These are phyloP conservation scores for Erucastrum elatum DNA, from an alignment of 345 rosid species.

Conservation along the genomic window DNA sequence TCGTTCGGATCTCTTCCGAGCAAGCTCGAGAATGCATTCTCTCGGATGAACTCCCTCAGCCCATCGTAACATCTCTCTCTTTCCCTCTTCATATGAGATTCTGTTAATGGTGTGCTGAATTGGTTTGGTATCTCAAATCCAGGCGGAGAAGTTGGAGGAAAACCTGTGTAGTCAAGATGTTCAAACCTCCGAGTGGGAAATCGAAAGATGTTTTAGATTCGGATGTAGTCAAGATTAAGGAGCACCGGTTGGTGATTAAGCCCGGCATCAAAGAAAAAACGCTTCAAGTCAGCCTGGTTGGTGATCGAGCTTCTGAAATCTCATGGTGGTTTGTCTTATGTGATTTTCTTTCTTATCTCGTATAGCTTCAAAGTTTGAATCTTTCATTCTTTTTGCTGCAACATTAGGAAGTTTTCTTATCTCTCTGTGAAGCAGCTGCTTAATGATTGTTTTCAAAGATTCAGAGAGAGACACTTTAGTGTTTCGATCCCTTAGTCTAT, in stretches of 20 bases:
- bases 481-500: no score
- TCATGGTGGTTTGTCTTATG: constrained; percentile 88
- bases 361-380: neutral
- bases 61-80: constrained; percentile 43
- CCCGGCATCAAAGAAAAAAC: constrained; percentile 69
- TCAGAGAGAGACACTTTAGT: no score
- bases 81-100: neutral
- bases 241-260: constrained; percentile 54
- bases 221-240: constrained; percentile 52
- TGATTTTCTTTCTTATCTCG: constrained; percentile 29
- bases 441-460: no score
- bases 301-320: constrained; percentile 75
- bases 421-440: no score
- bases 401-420: no score
- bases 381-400: neutral
- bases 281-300: constrained; percentile 50
- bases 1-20: constrained; percentile 64
- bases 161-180: neutral
- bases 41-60: constrained; percentile 56
- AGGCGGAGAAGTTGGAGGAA: constrained; percentile 67
- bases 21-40: constrained; percentile 61
- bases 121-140: constrained; percentile 12
- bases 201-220: constrained; percentile 81
- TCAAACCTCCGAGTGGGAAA: constrained; percentile 56
- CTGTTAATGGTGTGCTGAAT: neutral